These are phyloP conservation scores for Metroxylon sagu DNA, from an alignment of 176 grass and related monocot genomes.

Conservation along the genomic window DNA sequence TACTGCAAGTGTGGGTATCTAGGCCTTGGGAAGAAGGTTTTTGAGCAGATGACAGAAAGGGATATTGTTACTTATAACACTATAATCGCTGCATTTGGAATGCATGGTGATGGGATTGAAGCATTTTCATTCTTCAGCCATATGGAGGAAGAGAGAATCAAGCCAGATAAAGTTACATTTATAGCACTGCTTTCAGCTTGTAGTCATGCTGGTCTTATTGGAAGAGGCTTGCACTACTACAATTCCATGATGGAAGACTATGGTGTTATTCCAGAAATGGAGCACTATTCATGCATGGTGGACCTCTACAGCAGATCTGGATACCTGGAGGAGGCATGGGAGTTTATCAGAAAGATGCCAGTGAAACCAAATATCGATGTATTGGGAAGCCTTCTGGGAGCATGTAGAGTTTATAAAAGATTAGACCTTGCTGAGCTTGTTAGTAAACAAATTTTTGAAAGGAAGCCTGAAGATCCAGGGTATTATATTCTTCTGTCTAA, in stretches of 20 bases:
- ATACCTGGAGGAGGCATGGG: slow-evolving; percentile 49
- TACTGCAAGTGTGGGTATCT: slow-evolving; percentile 58
- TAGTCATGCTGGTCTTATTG: slow-evolving; percentile 51
- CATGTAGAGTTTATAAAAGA: slow-evolving; percentile 61
- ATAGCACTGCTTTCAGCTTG: slow-evolving; percentile 56
- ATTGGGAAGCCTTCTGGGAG: slow-evolving; percentile 50
- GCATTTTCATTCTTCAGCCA: slow-evolving; percentile 35
- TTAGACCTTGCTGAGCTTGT: slow-evolving; percentile 56
- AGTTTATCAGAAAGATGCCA: slow-evolving; percentile 38
- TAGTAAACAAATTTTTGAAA: slow-evolving; percentile 41
- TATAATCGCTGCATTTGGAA: slow-evolving; percentile 57
- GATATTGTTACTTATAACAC: slow-evolving; percentile 54
- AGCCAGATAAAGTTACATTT: slow-evolving; percentile 67
- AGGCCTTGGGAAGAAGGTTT: slow-evolving; percentile 27
- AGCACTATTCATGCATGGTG: slow-evolving; percentile 56
- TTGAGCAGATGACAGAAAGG: slow-evolving; percentile 21
- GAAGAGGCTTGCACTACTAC: slow-evolving; percentile 48
- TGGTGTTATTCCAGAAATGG: slow-evolving; percentile 44
- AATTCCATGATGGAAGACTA: slow-evolving; percentile 48
- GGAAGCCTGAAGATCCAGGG: slow-evolving; percentile 45
- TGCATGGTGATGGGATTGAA: slow-evolving; percentile 36
- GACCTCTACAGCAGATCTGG: slow-evolving; percentile 63
- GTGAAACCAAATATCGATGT: slow-evolving; percentile 40
- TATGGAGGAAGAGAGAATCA: slow-evolving; percentile 34
- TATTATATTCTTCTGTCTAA: slow-evolving; percentile 64